Evolutionary conservation across 2,329 filamentous ascomycete genomes (phyloP).

Genomic region (Sphaceloma murrayae): DNA sequence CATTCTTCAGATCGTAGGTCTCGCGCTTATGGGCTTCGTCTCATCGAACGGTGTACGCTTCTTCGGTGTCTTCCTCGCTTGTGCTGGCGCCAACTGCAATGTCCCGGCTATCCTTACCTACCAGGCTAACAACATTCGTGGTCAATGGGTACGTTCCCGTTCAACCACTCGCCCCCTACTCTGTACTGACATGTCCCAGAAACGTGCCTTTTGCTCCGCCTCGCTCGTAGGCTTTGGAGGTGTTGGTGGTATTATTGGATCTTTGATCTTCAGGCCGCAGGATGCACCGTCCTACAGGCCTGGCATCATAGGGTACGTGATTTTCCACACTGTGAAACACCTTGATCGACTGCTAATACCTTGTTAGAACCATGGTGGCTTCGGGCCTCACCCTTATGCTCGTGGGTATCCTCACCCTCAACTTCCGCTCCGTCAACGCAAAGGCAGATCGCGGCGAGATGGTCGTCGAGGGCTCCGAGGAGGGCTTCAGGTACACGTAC

Average conservation of each 20-base stretch:
- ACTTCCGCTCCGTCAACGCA: constrained; percentile 31
- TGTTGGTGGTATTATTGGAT: constrained; percentile 66
- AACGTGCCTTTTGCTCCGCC: constrained; percentile 67
- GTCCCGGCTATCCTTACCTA: constrained; percentile 64
- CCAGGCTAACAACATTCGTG: constrained; percentile 78
- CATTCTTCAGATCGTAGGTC: constrained; percentile 53
- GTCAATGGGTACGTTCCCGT: too few relatives aligned
- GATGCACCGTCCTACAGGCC: constrained; percentile 31
- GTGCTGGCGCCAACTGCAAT: constrained; percentile 68
- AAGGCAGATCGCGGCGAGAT: constrained; percentile 34
- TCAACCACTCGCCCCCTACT: too few relatives aligned
- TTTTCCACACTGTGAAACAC: constrained; percentile 23
- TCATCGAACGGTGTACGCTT: constrained; percentile 50
- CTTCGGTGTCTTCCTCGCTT: constrained; percentile 64
- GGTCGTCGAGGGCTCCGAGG: constrained; percentile 32
- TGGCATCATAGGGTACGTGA: constrained; percentile 30
- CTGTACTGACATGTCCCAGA: too few relatives aligned
- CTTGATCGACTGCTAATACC: neutral
- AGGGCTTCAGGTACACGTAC: constrained; percentile 23
- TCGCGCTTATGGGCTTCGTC: constrained; percentile 64
- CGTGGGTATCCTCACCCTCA: constrained; percentile 27
- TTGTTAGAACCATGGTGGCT: constrained; percentile 19
- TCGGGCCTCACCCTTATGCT: constrained; percentile 30
- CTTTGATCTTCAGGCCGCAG: constrained; percentile 56
- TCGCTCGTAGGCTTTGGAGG: constrained; percentile 68